Percentiles rank a stretch among this genome's conserved stretches.
Conservation (phyloP, 306 rosid species). For the Pyrus betulifolia region DNA sequence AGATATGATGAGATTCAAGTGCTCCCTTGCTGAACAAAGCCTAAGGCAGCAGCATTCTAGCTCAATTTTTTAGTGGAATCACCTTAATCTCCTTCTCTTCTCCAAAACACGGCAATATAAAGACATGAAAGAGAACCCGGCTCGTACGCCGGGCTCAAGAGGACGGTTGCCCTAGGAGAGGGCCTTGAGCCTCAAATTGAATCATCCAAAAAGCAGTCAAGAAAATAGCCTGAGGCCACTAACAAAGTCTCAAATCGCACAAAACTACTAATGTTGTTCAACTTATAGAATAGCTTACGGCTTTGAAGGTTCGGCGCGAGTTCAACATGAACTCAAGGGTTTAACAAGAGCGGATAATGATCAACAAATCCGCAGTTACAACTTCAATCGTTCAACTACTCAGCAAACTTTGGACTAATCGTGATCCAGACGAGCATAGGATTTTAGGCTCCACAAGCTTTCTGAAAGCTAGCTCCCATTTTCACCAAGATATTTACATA, state of each 20-base stretch:
- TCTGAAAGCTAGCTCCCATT: not conserved
- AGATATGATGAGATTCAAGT: not conserved
- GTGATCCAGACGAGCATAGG: not conserved
- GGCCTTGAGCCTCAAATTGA: not conserved
- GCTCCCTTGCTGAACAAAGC: not conserved
- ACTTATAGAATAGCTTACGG: not conserved
- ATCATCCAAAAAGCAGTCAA: not conserved
- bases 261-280: not conserved
- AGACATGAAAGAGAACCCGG: too few species aligned
- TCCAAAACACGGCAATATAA: too few species aligned
- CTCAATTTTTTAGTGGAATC: not conserved
- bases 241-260: not conserved
- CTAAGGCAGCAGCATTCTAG: not conserved
- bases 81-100: too few species aligned
- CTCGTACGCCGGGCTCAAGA: too few species aligned
- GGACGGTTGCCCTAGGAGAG: not conserved
- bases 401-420: not conserved
- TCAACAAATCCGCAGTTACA: not conserved
- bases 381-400: not conserved
- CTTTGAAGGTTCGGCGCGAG: not conserved
- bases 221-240: not conserved
- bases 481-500: constrained; percentile 16
- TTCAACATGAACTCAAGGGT: not conserved
- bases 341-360: not conserved
- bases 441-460: not conserved